Evolutionary conservation across 768 basidiomycete species (phyloP).

Genomic region (Mycena rebaudengoi): DNA sequence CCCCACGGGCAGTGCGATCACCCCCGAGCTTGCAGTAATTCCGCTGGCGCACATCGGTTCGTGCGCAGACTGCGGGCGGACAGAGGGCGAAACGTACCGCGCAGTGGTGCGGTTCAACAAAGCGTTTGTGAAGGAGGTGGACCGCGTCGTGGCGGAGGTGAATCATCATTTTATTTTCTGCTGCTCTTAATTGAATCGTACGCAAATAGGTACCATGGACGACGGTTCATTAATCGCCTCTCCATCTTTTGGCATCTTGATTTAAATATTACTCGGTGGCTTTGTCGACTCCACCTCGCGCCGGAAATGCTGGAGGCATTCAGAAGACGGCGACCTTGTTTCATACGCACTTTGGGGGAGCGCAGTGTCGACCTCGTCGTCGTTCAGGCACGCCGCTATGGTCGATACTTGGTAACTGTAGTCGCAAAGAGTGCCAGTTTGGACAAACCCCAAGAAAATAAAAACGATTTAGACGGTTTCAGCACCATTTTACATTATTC

Average conservation of each 20-base stretch:
- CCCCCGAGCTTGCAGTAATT: constrained; percentile 14
- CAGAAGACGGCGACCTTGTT: no score
- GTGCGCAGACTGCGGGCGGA: constrained; percentile 9
- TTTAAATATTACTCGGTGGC: background rate
- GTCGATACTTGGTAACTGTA: no score
- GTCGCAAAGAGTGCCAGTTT: no score
- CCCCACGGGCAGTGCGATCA: constrained; percentile 13
- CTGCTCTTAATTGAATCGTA: background rate
- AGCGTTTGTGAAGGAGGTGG: constrained; percentile 9
- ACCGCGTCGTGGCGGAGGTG: constrained; percentile 15
- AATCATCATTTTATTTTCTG: background rate
- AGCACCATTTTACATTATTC: no score
- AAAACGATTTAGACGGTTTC: no score
- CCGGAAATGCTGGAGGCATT: no score
- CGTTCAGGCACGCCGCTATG: background rate
- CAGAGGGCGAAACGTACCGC: constrained; percentile 10
- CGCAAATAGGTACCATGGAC: background rate
- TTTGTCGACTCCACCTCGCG: no score
- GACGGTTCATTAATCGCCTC: background rate
- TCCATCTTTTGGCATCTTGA: background rate
- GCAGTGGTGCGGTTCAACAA: constrained; percentile 12
- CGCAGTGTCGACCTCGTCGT: no score
- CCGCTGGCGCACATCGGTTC: constrained; percentile 9
- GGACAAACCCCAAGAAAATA: no score
- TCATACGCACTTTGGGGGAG: background rate